These are phyloP conservation scores for Neonectria coccinea DNA, from an alignment of 2,329 filamentous ascomycete species.

Conservation along the genomic window DNA sequence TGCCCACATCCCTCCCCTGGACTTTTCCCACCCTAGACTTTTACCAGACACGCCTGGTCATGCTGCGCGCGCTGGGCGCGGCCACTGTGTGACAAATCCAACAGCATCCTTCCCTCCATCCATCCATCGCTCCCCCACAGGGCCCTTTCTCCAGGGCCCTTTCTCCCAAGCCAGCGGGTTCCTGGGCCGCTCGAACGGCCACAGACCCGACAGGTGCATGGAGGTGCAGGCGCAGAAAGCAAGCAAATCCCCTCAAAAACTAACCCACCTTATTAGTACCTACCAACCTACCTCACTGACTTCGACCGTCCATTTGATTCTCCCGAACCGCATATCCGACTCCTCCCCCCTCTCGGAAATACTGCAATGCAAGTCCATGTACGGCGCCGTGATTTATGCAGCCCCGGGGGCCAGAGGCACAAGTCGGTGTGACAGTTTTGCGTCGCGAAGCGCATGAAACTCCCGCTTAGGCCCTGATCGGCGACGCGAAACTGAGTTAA, in stretches of 20 bases:
- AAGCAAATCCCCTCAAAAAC: constrained; percentile 8
- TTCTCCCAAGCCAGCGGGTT: constrained; percentile 35
- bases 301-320: constrained; percentile 1
- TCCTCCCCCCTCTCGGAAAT: constrained; percentile 31
- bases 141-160: not conserved
- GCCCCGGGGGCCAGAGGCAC: constrained; percentile 36
- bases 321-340: constrained; percentile 27
- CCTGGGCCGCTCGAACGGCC: constrained; percentile 34
- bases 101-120: constrained; percentile 19
- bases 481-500: too few relatives aligned
- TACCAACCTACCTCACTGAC: constrained; percentile 9
- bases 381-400: constrained; percentile 44
- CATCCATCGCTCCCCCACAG: constrained; percentile 29
- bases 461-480: too few relatives aligned
- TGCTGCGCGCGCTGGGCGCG: constrained; percentile 25
- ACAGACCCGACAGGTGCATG: not conserved
- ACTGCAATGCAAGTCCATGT: constrained; percentile 33
- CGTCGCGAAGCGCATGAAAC: constrained; percentile 39
- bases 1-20: constrained; percentile 9
- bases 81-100: constrained; percentile 35
- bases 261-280: too few relatives aligned
- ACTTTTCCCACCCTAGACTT: not conserved
- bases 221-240: constrained; percentile 25
- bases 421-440: constrained; percentile 45
- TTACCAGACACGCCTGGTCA: not conserved